Base-by-base conservation (phyloP, 805 yeast genomes). In the Blastobotrys americana region DNA sequence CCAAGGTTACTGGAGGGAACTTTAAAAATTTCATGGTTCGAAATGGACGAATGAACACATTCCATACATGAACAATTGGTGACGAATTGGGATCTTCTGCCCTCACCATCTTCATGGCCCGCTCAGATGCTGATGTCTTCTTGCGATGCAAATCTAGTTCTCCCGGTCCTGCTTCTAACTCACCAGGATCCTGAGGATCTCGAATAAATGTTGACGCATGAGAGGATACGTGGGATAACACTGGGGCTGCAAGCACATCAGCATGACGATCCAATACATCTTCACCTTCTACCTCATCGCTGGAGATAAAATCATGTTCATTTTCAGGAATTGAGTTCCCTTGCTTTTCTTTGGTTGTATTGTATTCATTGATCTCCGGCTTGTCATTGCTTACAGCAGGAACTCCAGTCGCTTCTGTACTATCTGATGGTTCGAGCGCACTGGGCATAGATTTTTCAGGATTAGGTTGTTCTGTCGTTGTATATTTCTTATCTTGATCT, bases 1-100 rank as follows among this genome's bases (percentile, higher is more conserved):
- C 77, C 40, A 84, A 63, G 1, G 73, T 58, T 5, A 87, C 89
- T 0, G 95, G 93, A 0, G 95, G 94, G 58, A 81, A 81, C 45
- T 68, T 64, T 27, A 86, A 61, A 47, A 85, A 73, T 3, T 69
- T 64, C 16, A 86, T 58, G 0, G 90, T 71, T 51, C 77, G 79
- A 42, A 76, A 59, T 0, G 95, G 95, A 74, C 34, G 36, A 33
- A 28, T 41, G 27, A 8, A 40, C 23, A 19, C 43, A 28, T 13
- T 16, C 13, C 10, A 9, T 41, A 23, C 31, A 22, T 41, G 28
- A 10, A 13, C 17, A n/a, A 18, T 4, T 19, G 31, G 22, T 9
- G 21, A 18, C 5, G 17, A 20, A 23, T 13, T 36, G 10, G 8
- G 31, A 13, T 25, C 31, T 21, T 35, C 33, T 39, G 25, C 27